phyloP scores from a whole-genome alignment of 257 asterid genomes.

The Thymus quinquecostatus region DNA sequence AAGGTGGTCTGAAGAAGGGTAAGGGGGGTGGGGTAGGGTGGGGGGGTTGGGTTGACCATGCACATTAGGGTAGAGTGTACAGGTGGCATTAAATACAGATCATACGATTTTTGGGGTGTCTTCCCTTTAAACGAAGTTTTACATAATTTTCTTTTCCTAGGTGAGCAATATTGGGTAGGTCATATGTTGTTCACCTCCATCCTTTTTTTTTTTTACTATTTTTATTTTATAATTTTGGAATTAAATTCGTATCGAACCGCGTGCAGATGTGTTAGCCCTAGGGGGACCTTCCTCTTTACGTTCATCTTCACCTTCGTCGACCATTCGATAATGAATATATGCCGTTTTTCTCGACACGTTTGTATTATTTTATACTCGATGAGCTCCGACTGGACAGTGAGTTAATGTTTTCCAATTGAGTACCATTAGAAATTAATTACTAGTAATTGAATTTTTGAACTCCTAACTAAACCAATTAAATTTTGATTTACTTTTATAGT shows the following conservation, averaged over 20 bases:
- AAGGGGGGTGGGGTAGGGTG: constrained; percentile 2
- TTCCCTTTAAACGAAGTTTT: constrained; percentile 12
- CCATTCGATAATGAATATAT: background rate
- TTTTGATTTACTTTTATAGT: constrained; percentile 17
- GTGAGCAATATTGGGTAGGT: constrained; percentile 59
- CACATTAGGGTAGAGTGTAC: constrained; percentile 49
- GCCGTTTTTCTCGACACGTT: no score
- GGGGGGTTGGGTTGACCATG: constrained; percentile 57
- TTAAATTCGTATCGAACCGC: constrained; percentile 27
- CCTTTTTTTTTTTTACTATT: background rate
- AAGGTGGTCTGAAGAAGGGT: constrained; percentile 23
- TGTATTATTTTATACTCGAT: background rate
- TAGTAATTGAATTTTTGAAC: constrained; percentile 29
- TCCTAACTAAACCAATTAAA: constrained; percentile 22
- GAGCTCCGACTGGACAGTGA: constrained; percentile 9
- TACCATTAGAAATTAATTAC: constrained; percentile 26
- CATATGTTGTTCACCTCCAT: constrained; percentile 55
- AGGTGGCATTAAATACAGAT: constrained; percentile 60
- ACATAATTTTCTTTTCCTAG: constrained; percentile 35
- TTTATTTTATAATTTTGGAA: background rate
- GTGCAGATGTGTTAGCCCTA: constrained; percentile 26
- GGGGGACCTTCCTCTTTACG: constrained; percentile 16
- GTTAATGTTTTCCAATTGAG: constrained; percentile 33
- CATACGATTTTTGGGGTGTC: constrained; percentile 12
- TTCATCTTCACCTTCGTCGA: constrained; percentile 16